phyloP scores from a whole-genome alignment of 208 protist species.

The Trypanosoma rangeli region DNA sequence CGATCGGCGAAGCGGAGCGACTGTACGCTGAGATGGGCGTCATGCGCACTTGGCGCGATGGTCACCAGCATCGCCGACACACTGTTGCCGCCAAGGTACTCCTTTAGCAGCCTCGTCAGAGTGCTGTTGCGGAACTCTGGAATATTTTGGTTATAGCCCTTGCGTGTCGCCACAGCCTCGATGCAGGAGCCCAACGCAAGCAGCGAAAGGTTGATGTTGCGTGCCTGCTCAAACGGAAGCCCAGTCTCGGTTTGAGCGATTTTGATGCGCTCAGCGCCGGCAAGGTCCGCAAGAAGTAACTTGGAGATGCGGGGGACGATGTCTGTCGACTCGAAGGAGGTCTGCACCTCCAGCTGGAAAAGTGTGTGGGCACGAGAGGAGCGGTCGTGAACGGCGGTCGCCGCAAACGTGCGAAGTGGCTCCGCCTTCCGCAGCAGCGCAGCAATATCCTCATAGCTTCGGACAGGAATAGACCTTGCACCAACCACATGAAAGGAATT shows the following conservation, averaged over 20 bases:
- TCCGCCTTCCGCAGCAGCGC: constrained; percentile 80
- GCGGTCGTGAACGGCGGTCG: constrained; percentile 85
- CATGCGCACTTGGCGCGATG: constrained; percentile 59
- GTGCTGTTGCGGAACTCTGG: constrained; percentile 84
- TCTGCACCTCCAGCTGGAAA: constrained; percentile 76
- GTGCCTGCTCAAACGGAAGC: constrained; percentile 74
- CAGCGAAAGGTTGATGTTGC: constrained; percentile 86
- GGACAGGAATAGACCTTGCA: constrained; percentile 71
- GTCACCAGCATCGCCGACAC: constrained; percentile 82
- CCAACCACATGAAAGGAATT: constrained; percentile 91
- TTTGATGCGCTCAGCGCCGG: constrained; percentile 81
- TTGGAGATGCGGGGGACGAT: constrained; percentile 55
- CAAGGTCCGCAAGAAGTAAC: constrained; percentile 82
- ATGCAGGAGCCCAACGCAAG: constrained; percentile 79
- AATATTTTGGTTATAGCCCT: constrained; percentile 43
- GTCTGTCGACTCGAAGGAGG: constrained; percentile 55
- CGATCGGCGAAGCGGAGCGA: constrained; percentile 86
- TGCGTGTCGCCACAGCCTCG: constrained; percentile 69
- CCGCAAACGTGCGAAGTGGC: constrained; percentile 85
- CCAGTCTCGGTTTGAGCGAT: constrained; percentile 71
- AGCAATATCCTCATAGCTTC: constrained; percentile 80
- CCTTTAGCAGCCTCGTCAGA: constrained; percentile 86
- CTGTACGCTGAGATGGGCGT: constrained; percentile 81
- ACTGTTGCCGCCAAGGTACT: constrained; percentile 86
- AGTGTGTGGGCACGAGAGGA: constrained; percentile 85